Evolutionary conservation across 208 protist species (phyloP).

Genomic region (Trichomonas tenax): DNA sequence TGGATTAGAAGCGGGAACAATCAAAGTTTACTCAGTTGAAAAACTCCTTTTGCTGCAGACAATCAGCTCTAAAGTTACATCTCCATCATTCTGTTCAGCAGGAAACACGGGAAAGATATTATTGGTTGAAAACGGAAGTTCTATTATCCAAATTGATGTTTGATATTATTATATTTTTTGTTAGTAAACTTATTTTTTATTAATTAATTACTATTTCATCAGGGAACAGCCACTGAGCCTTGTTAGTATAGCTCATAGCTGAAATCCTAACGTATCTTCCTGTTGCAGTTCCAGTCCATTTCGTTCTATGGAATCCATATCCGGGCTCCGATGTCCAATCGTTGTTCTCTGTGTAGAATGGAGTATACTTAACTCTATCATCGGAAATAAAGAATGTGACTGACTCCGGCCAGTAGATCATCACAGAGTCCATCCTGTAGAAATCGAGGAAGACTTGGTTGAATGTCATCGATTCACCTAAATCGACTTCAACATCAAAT

Average conservation of each 20-base stretch:
- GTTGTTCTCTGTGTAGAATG: not conserved
- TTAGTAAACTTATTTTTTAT: too few species aligned
- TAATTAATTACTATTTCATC: too few species aligned
- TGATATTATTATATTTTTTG: too few species aligned
- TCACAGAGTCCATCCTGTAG: not conserved
- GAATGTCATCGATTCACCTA: not conserved
- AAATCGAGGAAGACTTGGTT: not conserved
- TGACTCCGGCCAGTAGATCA: not conserved
- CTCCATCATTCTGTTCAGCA: not conserved
- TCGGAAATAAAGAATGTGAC: not conserved
- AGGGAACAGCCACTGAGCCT: too few species aligned
- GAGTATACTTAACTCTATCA: not conserved
- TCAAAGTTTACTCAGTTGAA: not conserved
- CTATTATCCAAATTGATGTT: too few species aligned
- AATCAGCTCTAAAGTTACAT: not conserved
- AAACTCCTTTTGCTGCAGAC: not conserved
- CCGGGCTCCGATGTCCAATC: not conserved
- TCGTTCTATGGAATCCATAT: too few species aligned
- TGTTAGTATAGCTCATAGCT: too few species aligned
- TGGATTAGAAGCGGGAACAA: not conserved
- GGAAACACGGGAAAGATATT: not conserved
- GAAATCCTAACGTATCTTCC: too few species aligned
- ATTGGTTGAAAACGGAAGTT: not conserved
- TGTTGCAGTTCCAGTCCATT: too few species aligned
- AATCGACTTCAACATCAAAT: not conserved